Conservation (phyloP, 176 grass and related monocot genomes). For the Melocanna baccifera region DNA sequence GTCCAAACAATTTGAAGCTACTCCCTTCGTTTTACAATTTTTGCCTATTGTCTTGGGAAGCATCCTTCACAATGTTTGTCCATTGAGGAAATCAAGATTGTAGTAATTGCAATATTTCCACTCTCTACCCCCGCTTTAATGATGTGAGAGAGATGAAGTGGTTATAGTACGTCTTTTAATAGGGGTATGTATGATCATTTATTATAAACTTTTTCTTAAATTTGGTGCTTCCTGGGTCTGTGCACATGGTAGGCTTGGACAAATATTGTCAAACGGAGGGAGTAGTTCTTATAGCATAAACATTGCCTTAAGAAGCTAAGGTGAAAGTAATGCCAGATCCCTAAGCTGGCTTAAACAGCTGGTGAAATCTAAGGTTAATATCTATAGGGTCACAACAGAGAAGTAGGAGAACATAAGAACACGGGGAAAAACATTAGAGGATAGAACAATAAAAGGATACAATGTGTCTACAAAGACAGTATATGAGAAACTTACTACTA, state of each 20-base stretch:
- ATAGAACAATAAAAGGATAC: not conserved
- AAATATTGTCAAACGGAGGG: not conserved
- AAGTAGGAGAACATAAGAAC: not conserved
- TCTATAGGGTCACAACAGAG: not conserved
- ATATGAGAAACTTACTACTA: slow-evolving; percentile 64
- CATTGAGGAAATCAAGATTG: not conserved
- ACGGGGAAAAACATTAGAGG: not conserved
- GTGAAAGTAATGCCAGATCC: not conserved
- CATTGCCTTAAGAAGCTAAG: not conserved
- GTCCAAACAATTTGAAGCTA: not conserved
- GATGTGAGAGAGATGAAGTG: not conserved
- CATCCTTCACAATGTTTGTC: not conserved
- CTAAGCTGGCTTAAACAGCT: slow-evolving; percentile 13
- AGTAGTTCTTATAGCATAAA: not conserved
- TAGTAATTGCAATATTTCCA: not conserved
- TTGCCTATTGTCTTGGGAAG: not conserved
- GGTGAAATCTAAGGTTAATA: not conserved
- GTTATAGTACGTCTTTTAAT: not conserved
- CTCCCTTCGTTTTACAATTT: not conserved
- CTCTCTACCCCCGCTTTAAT: not conserved
- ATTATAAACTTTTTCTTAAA: not conserved
- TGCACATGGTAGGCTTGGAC: not conserved
- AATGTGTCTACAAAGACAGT: not conserved
- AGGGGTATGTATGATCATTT: not conserved
- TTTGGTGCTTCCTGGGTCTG: not conserved